Evolutionary conservation across 2,329 filamentous ascomycete genomes (phyloP).

Genomic region (Botrytis medusae): DNA sequence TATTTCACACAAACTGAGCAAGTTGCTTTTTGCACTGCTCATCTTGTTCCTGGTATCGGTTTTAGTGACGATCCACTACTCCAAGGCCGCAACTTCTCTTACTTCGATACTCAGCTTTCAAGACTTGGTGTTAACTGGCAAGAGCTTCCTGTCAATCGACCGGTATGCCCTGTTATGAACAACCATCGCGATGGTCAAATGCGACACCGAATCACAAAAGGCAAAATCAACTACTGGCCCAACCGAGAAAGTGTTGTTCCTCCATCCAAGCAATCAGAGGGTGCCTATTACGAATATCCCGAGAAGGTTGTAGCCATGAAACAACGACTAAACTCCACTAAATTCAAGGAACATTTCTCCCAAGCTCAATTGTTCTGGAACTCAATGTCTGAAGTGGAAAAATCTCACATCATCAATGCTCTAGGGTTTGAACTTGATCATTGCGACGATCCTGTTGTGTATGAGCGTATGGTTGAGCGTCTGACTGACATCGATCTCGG

Average conservation of each 20-base stretch:
- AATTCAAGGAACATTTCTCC: slow-evolving; percentile 75
- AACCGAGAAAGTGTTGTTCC: slow-evolving; percentile 66
- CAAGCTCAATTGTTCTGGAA: slow-evolving; percentile 85
- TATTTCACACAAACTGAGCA: slow-evolving; percentile 84
- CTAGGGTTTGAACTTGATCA: slow-evolving; percentile 75
- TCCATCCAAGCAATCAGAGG: slow-evolving; percentile 60
- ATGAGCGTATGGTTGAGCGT: slow-evolving; percentile 66
- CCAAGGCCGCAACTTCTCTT: slow-evolving; percentile 70
- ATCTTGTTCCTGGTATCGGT: slow-evolving; percentile 76
- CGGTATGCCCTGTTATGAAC: slow-evolving; percentile 73
- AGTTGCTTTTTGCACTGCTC: slow-evolving; percentile 76
- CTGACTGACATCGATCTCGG: slow-evolving; percentile 70
- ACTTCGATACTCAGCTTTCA: slow-evolving; percentile 67
- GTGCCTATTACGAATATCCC: slow-evolving; percentile 68
- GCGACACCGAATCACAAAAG: slow-evolving; percentile 71
- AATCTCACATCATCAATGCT: slow-evolving; percentile 59
- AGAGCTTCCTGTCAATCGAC: slow-evolving; percentile 74
- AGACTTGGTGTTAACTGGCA: slow-evolving; percentile 74
- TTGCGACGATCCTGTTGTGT: slow-evolving; percentile 76
- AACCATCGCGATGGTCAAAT: slow-evolving; percentile 73
- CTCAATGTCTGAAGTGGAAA: slow-evolving; percentile 66
- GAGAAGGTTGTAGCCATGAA: slow-evolving; percentile 69
- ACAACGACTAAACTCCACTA: slow-evolving; percentile 63
- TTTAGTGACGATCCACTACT: slow-evolving; percentile 73
- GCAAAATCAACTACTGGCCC: slow-evolving; percentile 77